Base-by-base conservation (phyloP, 768 basidiomycete genomes). In the Rhodotorula diobovata region DNA sequence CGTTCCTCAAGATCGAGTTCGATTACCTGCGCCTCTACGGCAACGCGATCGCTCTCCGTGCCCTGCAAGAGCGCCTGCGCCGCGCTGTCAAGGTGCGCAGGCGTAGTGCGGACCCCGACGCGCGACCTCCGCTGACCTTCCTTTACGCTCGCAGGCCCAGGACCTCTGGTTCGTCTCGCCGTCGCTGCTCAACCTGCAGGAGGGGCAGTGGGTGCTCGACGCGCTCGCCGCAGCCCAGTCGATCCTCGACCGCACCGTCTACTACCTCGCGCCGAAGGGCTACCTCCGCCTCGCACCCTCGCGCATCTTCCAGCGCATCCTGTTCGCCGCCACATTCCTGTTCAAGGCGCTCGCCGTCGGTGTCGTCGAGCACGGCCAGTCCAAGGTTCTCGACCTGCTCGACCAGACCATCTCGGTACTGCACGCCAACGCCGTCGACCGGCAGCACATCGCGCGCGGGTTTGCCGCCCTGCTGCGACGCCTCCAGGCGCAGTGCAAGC, bases 321-420 rank as follows among this genome's bases (percentile, higher is more conserved):
- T 74, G 6, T 74, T 74, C 50, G 73, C 73, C 23, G 62, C 66
- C 0, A 74, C 73, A 2, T 71, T 74, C 53, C 69, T 74, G 20
- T 74, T 67, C 73, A 74, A 74, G 53, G 61, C 68, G 7, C 73
- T 74, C 66, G 73, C 73, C 2, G 68, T 70, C 46, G 73, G 73
- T 0, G 73, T 74, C 8, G 69, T 74, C 66, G 73, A 74, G 56
- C 69, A 70, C 60, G 69, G 73, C 34, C 69, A 70, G 46, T 53
- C 58, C 28, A 74, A 67, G 45, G 60, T 70, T 7, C 30, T 74
- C 53, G 55, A 37, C 7, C 58, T 74, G 4, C 73, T 74, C 54
- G 63, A 70, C 41, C 53, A 70, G 53, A 41, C 61, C 18, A 74
- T 74, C 73, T 18, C 57, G 12, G 66, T 55, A 3, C 69, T 74